Base-by-base conservation (phyloP, 441 rosid species). In the Corymbia citriodora region DNA sequence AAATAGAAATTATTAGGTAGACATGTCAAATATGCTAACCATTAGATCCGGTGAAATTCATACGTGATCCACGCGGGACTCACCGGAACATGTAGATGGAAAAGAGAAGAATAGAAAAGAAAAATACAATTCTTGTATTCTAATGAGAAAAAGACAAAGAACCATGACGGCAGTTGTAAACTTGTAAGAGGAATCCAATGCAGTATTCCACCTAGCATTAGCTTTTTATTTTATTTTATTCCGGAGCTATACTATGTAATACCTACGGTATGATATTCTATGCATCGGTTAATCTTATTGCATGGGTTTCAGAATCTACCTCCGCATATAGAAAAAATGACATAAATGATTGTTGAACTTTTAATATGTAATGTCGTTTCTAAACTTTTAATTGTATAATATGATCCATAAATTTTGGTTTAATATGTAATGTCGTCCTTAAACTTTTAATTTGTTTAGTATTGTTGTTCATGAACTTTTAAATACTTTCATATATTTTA, bases 361-460 rank as follows among this genome's bases (percentile, higher is more conserved):
- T 7, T n/a, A 59, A 59, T 25, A 59, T 59, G 14, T 9, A 29
- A 29, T n/a, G 3, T 14, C 0, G 0, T 65, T 13, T 2, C 4
- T 65, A 13, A 17, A 9, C 0, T 65, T 65, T 31, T 65, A 65
- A 29, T 65, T 0, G 1, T 65, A 29, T 29, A 65, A 65, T 29
- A 3, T 68, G 18, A 21, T 17, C 12, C 45, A 16, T 68, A 9
- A 17, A 68, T 18, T 65, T 65, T n/a, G 4, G 3, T 65, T 10
- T 4, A n/a, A 65, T 65, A 14, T 3, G 8, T 3, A 55, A 10
- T 19, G 8, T 19, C 4, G 5, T 19, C 59, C 6, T 40, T 5
- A 40, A 40, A 40, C 45, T 40, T 40, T 5, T 40, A 40, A 40
- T 40, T 40, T 40, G 10, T 55, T 9, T 4, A 55, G 19, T 55